These are phyloP conservation scores for Symbiodinium pilosum DNA, from an alignment of 73 alveolate species.

Conservation along the genomic window DNA sequence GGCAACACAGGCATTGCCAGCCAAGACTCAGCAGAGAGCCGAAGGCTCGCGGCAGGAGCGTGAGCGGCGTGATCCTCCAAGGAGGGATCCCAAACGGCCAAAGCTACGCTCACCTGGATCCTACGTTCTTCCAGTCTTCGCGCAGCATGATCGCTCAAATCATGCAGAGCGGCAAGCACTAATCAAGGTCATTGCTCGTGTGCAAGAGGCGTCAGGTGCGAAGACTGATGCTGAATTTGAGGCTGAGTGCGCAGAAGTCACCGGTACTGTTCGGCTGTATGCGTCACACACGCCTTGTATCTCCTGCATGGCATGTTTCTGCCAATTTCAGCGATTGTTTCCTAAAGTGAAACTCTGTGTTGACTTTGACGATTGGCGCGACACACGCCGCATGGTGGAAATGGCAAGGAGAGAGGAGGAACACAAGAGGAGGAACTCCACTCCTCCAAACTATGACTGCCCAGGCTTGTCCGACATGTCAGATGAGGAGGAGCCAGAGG, in stretches of 20 bases:
- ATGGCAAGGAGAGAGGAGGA: slow-evolving; percentile 92
- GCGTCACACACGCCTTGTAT: slow-evolving; percentile 93
- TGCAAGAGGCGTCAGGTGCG: slow-evolving; percentile 89
- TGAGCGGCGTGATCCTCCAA: background rate
- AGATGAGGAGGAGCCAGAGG: slow-evolving; percentile 78
- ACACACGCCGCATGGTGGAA: slow-evolving; percentile 93
- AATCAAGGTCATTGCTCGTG: slow-evolving; percentile 88
- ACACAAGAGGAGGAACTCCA: slow-evolving; percentile 77
- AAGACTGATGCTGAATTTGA: slow-evolving; percentile 92
- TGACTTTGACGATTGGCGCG: slow-evolving; percentile 93
- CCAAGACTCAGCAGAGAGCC: background rate
- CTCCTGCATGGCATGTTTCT: slow-evolving; percentile 95
- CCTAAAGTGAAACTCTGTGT: slow-evolving; percentile 95
- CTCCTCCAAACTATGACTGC: slow-evolving; percentile 84
- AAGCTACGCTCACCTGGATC: slow-evolving; percentile 91
- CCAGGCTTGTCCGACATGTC: slow-evolving; percentile 94
- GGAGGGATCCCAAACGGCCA: slow-evolving; percentile 69
- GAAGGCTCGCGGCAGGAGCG: background rate
- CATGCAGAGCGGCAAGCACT: slow-evolving; percentile 92
- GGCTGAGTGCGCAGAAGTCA: slow-evolving; percentile 80
- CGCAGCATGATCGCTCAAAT: slow-evolving; percentile 93
- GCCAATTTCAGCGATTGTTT: slow-evolving; percentile 89
- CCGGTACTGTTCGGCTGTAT: slow-evolving; percentile 88
- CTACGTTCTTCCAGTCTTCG: slow-evolving; percentile 87
- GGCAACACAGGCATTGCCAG: background rate